Conservation (phyloP, 768 basidiomycete genomes). For the Megacollybia marginata region DNA sequence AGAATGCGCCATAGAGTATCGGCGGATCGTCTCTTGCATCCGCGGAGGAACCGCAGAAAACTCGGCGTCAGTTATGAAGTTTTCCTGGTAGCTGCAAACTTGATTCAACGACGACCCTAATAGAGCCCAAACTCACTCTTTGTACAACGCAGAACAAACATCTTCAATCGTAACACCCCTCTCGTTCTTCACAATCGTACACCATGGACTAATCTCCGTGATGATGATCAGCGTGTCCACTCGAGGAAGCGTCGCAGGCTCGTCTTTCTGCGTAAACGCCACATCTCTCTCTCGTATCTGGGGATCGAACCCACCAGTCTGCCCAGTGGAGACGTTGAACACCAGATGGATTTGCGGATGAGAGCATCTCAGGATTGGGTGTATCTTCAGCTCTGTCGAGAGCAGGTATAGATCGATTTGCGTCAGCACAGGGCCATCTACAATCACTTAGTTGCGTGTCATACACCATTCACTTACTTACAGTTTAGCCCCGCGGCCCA, state of each 20-base stretch:
- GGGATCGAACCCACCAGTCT: slow-evolving; percentile 4
- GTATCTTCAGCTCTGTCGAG: slow-evolving; percentile 56
- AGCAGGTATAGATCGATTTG: slow-evolving; percentile 81
- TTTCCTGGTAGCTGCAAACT: slow-evolving; percentile 55
- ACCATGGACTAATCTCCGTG: slow-evolving; percentile 65
- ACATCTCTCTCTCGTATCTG: not conserved
- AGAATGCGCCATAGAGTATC: slow-evolving; percentile 41
- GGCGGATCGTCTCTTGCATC: slow-evolving; percentile 65
- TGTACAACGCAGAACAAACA: slow-evolving; percentile 64
- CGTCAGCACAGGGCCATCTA: slow-evolving; percentile 74
- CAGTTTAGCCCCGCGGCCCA: slow-evolving; percentile 39
- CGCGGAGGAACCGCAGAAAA: slow-evolving; percentile 52
- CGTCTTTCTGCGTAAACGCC: slow-evolving; percentile 43
- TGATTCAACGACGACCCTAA: not conserved
- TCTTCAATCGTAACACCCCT: slow-evolving; percentile 71
- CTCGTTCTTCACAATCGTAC: slow-evolving; percentile 65
- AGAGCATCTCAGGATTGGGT: slow-evolving; percentile 61
- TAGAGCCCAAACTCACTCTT: slow-evolving; percentile 50
- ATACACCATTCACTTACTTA: slow-evolving; percentile 17
- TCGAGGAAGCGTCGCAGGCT: slow-evolving; percentile 66
- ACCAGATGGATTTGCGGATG: slow-evolving; percentile 49
- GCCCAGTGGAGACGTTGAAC: slow-evolving; percentile 67
- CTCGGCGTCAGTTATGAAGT: slow-evolving; percentile 60
- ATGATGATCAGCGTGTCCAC: slow-evolving; percentile 53
- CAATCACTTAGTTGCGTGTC: not conserved